These are phyloP conservation scores for Gloeopeniophorella convolvens DNA, from an alignment of 768 basidiomycete genomes.

Conservation along the genomic window DNA sequence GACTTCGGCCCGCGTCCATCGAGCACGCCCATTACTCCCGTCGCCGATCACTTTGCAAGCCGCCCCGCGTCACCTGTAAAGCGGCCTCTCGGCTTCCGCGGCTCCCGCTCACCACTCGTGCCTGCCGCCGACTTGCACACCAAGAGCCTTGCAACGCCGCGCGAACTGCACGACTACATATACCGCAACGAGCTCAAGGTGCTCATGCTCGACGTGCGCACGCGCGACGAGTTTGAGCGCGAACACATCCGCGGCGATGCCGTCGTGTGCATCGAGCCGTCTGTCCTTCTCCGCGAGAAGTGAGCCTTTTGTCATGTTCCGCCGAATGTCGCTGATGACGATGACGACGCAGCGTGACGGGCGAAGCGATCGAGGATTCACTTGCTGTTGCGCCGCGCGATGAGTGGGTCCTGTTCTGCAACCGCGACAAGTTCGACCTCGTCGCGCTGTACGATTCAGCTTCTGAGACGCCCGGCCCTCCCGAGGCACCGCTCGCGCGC, in stretches of 20 bases:
- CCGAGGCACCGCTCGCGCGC: constrained; percentile 46
- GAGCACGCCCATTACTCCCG: constrained; percentile 62
- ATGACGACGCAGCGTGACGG: constrained; percentile 46
- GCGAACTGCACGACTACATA: constrained; percentile 29
- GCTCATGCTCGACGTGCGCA: constrained; percentile 78
- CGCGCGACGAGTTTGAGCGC: constrained; percentile 65
- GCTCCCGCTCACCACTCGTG: constrained; percentile 35
- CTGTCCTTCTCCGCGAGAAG: constrained; percentile 62
- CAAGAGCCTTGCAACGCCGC: constrained; percentile 27
- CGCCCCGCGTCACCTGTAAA: constrained; percentile 47
- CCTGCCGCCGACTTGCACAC: constrained; percentile 24
- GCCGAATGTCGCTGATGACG: not conserved
- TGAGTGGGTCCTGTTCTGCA: constrained; percentile 70
- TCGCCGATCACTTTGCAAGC: constrained; percentile 48
- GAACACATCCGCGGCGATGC: constrained; percentile 65
- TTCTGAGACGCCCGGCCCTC: constrained; percentile 45
- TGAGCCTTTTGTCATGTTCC: constrained; percentile 32
- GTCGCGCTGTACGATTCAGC: constrained; percentile 78
- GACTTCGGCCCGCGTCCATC: constrained; percentile 53
- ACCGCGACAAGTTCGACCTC: constrained; percentile 84
- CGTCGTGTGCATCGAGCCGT: constrained; percentile 81
- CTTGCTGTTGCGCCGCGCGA: constrained; percentile 61
- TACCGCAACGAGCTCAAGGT: constrained; percentile 58
- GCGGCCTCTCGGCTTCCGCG: constrained; percentile 33
- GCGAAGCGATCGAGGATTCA: constrained; percentile 63